Evolutionary conservation across 2,329 filamentous ascomycete genomes (phyloP).

Genomic region (Didymella keratinophila): DNA sequence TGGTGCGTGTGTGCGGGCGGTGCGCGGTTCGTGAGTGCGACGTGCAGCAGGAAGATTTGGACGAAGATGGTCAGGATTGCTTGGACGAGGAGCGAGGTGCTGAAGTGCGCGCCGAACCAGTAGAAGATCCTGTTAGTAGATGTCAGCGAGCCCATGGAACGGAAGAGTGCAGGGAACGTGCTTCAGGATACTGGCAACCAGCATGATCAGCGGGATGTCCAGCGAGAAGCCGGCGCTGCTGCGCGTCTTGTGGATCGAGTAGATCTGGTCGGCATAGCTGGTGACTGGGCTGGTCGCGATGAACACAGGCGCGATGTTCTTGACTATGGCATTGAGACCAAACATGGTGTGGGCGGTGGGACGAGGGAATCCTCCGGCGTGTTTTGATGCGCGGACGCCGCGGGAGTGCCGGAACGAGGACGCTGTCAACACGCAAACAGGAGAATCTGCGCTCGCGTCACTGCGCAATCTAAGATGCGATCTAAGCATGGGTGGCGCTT

Average conservation of each 20-base stretch:
- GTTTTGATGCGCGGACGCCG: slow-evolving; percentile 10
- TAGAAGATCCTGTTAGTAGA: slow-evolving; percentile 63
- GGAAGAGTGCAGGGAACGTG: slow-evolving; percentile 32
- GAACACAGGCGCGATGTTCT: slow-evolving; percentile 45
- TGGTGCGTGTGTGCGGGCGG: slow-evolving; percentile 51
- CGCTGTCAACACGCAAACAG: slow-evolving; percentile 10
- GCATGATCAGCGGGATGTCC: slow-evolving; percentile 73
- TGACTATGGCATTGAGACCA: slow-evolving; percentile 47
- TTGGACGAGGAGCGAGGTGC: slow-evolving; percentile 65
- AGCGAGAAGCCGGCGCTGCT: slow-evolving; percentile 70
- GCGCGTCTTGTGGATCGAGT: slow-evolving; percentile 67
- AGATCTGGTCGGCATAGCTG: slow-evolving; percentile 72
- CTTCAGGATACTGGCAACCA: slow-evolving; percentile 70
- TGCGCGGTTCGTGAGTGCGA: slow-evolving; percentile 66
- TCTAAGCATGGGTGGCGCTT: slow-evolving; percentile 25
- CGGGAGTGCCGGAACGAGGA: slow-evolving; percentile 13
- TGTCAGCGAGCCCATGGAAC: neutral
- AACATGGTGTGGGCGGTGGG: slow-evolving; percentile 36
- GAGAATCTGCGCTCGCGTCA: slow-evolving; percentile 9
- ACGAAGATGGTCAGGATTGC: slow-evolving; percentile 67
- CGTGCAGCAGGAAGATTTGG: slow-evolving; percentile 66
- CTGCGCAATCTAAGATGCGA: slow-evolving; percentile 7
- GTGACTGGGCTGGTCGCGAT: slow-evolving; percentile 69
- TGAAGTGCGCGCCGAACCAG: slow-evolving; percentile 70
- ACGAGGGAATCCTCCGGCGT: neutral